These are phyloP conservation scores for Talaromyces sp. DNA, from an alignment of 2,329 filamentous ascomycete genomes.

Conservation along the genomic window DNA sequence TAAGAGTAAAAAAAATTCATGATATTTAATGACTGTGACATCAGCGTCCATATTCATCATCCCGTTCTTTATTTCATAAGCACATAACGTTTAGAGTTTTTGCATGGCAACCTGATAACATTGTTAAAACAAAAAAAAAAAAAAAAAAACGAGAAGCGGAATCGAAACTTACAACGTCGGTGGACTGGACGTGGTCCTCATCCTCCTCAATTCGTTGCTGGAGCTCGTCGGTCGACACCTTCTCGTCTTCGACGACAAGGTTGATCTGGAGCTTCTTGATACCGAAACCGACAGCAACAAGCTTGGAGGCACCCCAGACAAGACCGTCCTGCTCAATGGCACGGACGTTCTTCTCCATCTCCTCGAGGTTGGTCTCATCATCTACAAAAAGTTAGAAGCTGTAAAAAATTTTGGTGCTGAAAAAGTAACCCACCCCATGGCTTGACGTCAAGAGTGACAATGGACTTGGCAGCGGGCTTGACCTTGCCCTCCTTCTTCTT, in stretches of 20 bases:
- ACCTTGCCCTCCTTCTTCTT: constrained; percentile 85
- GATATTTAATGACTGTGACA: constrained; percentile 27
- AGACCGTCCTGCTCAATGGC: constrained; percentile 87
- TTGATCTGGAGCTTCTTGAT: constrained; percentile 99
- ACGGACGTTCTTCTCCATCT: constrained; percentile 74
- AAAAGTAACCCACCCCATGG: constrained; percentile 76
- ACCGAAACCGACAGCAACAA: constrained; percentile 89
- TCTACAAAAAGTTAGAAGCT: constrained; percentile 45
- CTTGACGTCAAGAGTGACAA: constrained; percentile 95
- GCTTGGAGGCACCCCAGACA: constrained; percentile 88
- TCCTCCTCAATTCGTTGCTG: constrained; percentile 78
- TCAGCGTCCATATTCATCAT: constrained; percentile 29
- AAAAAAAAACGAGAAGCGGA: neutral
- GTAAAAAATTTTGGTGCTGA: neutral
- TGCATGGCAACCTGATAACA: constrained; percentile 65
- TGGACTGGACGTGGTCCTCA: constrained; percentile 95
- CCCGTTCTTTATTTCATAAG: constrained; percentile 13
- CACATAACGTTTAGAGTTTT: constrained; percentile 64
- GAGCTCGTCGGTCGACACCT: constrained; percentile 81
- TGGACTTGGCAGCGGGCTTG: constrained; percentile 90
- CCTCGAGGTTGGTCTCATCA: constrained; percentile 88
- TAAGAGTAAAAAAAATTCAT: constrained; percentile 22
- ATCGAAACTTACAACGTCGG: constrained; percentile 63
- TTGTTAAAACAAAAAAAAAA: constrained; percentile 13
- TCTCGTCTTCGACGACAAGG: constrained; percentile 95